phyloP scores from a whole-genome alignment of 768 basidiomycete species.

The Leccinum boreale region DNA sequence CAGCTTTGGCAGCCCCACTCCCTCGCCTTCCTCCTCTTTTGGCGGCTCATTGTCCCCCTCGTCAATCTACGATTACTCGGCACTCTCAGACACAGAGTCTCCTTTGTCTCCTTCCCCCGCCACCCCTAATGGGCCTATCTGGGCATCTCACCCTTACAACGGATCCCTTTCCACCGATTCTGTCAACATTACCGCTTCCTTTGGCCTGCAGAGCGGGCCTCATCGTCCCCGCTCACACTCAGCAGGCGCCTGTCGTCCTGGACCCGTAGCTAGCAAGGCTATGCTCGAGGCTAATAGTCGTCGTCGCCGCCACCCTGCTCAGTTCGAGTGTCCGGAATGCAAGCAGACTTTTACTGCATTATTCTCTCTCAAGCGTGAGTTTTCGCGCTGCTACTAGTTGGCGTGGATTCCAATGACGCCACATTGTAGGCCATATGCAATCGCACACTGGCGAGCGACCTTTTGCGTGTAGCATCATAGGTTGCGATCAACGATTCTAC shows the following conservation, averaged over 20 bases:
- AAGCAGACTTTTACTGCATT: slow-evolving; percentile 27
- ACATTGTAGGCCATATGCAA: slow-evolving; percentile 25
- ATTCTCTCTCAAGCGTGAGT: slow-evolving; percentile 34
- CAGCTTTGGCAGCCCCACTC: slow-evolving; percentile 12
- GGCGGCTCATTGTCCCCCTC: slow-evolving; percentile 22
- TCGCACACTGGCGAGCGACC: slow-evolving; percentile 29
- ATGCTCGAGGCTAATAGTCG: slow-evolving; percentile 32
- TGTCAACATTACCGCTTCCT: neutral
- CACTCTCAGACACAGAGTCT: slow-evolving; percentile 22
- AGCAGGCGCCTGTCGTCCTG: slow-evolving; percentile 5
- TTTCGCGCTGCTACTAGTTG: neutral
- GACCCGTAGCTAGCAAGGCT: slow-evolving; percentile 29
- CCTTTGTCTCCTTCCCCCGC: slow-evolving; percentile 16
- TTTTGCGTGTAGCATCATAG: slow-evolving; percentile 22
- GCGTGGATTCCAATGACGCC: slow-evolving; percentile 2
- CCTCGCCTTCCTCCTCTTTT: slow-evolving; percentile 28
- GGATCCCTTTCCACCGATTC: neutral
- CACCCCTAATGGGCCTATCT: slow-evolving; percentile 10
- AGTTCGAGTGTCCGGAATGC: slow-evolving; percentile 17
- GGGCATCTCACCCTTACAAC: neutral
- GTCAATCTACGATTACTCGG: slow-evolving; percentile 5
- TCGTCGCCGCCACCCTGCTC: slow-evolving; percentile 29
- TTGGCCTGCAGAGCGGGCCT: neutral
- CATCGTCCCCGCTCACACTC: slow-evolving; percentile 21
- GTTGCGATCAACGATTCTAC: slow-evolving; percentile 28